These are phyloP conservation scores for Blastobotrys peoriensis DNA, from an alignment of 805 yeast genomes.

Conservation along the genomic window DNA sequence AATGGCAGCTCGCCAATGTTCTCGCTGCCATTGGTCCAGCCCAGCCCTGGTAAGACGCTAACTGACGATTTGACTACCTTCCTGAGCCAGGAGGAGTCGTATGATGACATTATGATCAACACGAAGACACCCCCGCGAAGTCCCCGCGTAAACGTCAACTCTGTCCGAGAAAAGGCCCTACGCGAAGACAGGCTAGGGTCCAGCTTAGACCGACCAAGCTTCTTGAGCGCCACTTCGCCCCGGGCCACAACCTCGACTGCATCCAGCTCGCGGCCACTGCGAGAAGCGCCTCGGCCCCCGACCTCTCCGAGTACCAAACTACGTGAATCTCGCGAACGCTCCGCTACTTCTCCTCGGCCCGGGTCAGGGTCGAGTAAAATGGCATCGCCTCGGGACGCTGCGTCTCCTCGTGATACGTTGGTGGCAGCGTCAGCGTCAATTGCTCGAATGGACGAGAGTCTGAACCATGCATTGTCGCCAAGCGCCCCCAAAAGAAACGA, in stretches of 20 bases:
- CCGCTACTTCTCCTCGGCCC: too few species aligned
- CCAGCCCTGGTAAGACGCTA: neutral
- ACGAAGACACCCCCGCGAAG: slow-evolving; percentile 1
- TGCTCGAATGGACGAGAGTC: neutral
- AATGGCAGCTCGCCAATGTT: slow-evolving; percentile 1
- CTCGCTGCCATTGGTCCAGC: slow-evolving; percentile 2
- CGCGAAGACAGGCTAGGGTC: too few species aligned
- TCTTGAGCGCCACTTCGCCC: too few species aligned
- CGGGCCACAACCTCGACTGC: neutral
- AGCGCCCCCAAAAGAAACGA: neutral
- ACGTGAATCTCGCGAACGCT: neutral
- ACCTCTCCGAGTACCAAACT: neutral
- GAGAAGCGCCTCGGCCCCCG: neutral
- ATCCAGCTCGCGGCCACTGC: neutral
- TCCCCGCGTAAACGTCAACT: neutral
- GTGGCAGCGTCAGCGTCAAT: neutral
- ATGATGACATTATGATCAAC: neutral
- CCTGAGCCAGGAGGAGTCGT: slow-evolving; percentile 2
- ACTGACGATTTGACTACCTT: slow-evolving; percentile 4
- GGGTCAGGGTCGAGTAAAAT: too few species aligned
- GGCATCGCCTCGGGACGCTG: neutral
- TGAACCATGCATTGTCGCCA: neutral
- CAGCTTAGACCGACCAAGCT: too few species aligned
- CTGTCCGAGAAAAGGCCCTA: neutral
- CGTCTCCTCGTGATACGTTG: slow-evolving; percentile 1